Conservation (phyloP, 2,329 filamentous ascomycete species). For the Clonostachys sp. region DNA sequence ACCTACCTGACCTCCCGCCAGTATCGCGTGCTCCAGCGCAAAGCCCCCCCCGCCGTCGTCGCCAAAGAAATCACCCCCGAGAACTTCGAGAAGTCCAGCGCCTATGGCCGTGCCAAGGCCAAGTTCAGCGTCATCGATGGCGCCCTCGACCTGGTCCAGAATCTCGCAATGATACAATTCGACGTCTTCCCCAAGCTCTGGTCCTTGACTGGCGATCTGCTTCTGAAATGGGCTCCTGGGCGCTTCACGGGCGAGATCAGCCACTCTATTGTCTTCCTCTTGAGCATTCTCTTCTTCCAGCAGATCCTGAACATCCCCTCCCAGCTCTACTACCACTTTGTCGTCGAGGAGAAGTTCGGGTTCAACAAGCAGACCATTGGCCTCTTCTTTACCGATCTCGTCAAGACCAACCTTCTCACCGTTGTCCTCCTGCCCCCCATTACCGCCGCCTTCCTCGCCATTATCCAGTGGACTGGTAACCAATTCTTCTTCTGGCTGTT, state of each 20-base stretch:
- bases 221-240: slow-evolving; percentile 69
- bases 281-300: slow-evolving; percentile 78
- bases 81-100: slow-evolving; percentile 93
- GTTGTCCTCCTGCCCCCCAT: slow-evolving; percentile 81
- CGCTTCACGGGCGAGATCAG: slow-evolving; percentile 88
- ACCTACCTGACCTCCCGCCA: slow-evolving; percentile 85
- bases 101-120: slow-evolving; percentile 93
- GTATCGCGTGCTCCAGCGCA: slow-evolving; percentile 79
- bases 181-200: slow-evolving; percentile 90
- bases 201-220: slow-evolving; percentile 71
- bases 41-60: slow-evolving; percentile 78
- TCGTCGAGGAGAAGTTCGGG: slow-evolving; percentile 93
- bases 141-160: slow-evolving; percentile 83
- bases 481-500: slow-evolving; percentile 98
- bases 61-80: slow-evolving; percentile 83
- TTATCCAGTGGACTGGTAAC: slow-evolving; percentile 89
- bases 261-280: slow-evolving; percentile 88
- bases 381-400: slow-evolving; percentile 82
- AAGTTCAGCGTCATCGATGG: slow-evolving; percentile 79
- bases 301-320: slow-evolving; percentile 75
- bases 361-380: slow-evolving; percentile 97
- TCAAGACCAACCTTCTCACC: slow-evolving; percentile 84
- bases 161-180: slow-evolving; percentile 82
- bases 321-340: slow-evolving; percentile 89
- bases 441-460: slow-evolving; percentile 86